Conservation (phyloP, 176 grass and related monocot species). For the Oryza brachyantha region DNA sequence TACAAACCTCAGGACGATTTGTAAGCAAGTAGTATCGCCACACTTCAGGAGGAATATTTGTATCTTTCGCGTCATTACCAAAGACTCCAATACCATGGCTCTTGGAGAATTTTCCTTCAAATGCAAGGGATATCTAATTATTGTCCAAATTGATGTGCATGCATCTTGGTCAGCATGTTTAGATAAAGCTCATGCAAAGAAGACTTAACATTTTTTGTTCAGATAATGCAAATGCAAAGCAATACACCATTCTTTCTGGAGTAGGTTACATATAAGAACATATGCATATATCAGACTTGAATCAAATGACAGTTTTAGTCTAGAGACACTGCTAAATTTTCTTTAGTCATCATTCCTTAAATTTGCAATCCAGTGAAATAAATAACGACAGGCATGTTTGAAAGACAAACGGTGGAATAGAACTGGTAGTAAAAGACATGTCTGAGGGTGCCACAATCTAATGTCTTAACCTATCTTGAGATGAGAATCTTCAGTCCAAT, state of each 20-base stretch:
- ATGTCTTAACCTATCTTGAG: neutral
- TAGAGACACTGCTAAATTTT: neutral
- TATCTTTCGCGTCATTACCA: slow-evolving; percentile 91
- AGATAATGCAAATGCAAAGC: slow-evolving; percentile 3
- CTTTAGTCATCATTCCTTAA: neutral
- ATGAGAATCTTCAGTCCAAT: neutral
- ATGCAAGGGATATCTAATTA: slow-evolving; percentile 13
- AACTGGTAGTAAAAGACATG: neutral
- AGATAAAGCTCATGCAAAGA: slow-evolving; percentile 7
- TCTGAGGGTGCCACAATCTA: neutral
- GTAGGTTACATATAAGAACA: neutral
- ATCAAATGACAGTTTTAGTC: neutral
- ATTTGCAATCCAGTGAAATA: neutral
- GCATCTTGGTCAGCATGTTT: slow-evolving; percentile 6
- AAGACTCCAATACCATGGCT: slow-evolving; percentile 93
- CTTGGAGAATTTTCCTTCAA: slow-evolving; percentile 88
- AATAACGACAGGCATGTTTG: neutral
- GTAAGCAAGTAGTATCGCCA: slow-evolving; percentile 96
- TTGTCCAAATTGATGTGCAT: slow-evolving; percentile 24
- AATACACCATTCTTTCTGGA: neutral
- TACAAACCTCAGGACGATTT: slow-evolving; percentile 86
- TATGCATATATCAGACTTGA: slow-evolving; percentile 17
- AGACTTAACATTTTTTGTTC: neutral
- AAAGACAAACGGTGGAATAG: neutral
- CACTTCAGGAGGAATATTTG: slow-evolving; percentile 82